Evolutionary conservation across 192 early-diverging fungal species (phyloP).

Genomic region (Thamnidium elegans): DNA sequence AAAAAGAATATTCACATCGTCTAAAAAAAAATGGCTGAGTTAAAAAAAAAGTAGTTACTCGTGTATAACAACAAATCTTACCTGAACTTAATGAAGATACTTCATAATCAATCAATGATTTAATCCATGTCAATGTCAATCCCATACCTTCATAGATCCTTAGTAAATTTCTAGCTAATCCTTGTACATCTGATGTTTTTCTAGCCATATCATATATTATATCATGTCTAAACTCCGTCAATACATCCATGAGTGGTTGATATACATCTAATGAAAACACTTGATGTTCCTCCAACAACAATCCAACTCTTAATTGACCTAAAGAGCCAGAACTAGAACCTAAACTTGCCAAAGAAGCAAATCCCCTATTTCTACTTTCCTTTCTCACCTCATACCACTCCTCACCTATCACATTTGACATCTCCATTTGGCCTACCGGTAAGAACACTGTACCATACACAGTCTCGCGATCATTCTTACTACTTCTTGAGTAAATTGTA

Average conservation of each 20-base stretch:
- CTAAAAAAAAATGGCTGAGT: conserved; percentile 15
- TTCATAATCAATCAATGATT: conserved; percentile 45
- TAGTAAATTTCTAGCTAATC: conserved; percentile 38
- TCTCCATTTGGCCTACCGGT: conserved; percentile 10
- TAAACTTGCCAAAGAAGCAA: conserved; percentile 25
- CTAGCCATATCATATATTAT: conserved; percentile 40
- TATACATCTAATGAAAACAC: conserved; percentile 40
- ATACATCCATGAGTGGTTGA: conserved; percentile 38
- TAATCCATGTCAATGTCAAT: conserved; percentile 41
- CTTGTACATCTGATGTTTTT: conserved; percentile 35
- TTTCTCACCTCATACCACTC: conserved; percentile 33
- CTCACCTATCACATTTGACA: conserved; percentile 6
- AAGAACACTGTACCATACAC: conserved; percentile 12
- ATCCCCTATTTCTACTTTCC: conserved; percentile 26
- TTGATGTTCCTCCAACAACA: conserved; percentile 40
- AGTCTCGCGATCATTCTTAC: conserved; percentile 17
- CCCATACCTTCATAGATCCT: conserved; percentile 41
- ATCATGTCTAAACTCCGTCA: conserved; percentile 42
- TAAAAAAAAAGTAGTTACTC: conserved; percentile 1
- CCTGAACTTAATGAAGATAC: conserved; percentile 40
- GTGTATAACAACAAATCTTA: conserved; percentile 5
- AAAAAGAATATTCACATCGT: conserved; percentile 48
- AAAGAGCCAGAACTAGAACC: conserved; percentile 24
- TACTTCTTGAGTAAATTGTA: conserved; percentile 19
- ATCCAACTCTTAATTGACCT: conserved; percentile 39